Percentiles rank a stretch among this genome's conserved stretches.
Evolutionary conservation across 2,329 filamentous ascomycete species (phyloP).

Genomic region (Colletotrichum phormii): DNA sequence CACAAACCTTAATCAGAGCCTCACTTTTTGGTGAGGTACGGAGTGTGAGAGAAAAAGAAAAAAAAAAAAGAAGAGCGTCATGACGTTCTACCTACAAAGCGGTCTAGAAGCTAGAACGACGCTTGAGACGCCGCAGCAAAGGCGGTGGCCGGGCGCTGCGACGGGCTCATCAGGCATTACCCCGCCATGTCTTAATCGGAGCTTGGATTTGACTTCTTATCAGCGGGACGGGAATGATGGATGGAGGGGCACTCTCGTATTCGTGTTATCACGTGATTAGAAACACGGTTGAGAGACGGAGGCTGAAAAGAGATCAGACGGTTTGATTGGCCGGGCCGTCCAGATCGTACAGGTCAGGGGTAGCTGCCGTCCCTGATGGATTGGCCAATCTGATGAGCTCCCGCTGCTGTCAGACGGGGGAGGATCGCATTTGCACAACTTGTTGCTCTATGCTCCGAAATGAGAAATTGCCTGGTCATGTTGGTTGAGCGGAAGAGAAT

Average conservation of each 20-base stretch:
- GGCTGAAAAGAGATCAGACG: neutral
- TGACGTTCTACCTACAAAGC: neutral
- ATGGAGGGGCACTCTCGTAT: constrained; percentile 21
- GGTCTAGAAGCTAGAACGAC: constrained; percentile 7
- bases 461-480: neutral
- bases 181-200: neutral
- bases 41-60: no score
- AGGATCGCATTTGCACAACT: constrained; percentile 13
- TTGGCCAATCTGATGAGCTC: constrained; percentile 27
- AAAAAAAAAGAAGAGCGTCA: neutral
- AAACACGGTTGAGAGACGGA: neutral
- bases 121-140: neutral
- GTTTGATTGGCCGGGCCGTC: constrained; percentile 6
- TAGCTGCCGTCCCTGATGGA: neutral
- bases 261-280: constrained; percentile 2
- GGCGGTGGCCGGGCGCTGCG: neutral
- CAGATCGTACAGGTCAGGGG: constrained; percentile 1
- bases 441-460: constrained; percentile 3
- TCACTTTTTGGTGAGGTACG: constrained; percentile 9
- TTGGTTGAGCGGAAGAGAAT: neutral
- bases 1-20: constrained; percentile 33
- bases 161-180: constrained; percentile 5
- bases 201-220: constrained; percentile 1
- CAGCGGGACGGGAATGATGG: neutral
- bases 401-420: neutral